Evolutionary conservation across 768 basidiomycete genomes (phyloP), one percentile per base, ranked within the genome.

Genomic region (Coprinopsis marcescibilis): DNA sequence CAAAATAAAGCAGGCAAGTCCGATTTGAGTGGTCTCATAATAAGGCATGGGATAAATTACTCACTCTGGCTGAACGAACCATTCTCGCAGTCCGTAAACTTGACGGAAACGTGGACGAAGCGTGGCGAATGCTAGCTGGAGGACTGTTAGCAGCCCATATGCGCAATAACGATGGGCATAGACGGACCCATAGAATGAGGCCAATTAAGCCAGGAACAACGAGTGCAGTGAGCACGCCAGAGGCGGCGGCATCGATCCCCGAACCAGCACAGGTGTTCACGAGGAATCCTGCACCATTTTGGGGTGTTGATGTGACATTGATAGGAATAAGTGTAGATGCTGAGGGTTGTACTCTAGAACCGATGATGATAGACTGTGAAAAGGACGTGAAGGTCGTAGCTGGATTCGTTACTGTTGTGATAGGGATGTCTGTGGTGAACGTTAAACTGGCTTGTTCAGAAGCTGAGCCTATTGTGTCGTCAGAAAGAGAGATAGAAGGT

Each of bases 11-110:
- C 29, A 45, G 19, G n/a, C 17, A 41, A 41, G 25, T 21, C 21
- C 15, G 26, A 26, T 30, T 21, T 4, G n/a, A 29, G 14, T 13
- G 20, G 17, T 40, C 33, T 13, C 21, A 25, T 15, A 24, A 10
- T 10, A 42, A 49, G 33, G 41, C 2, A n/a, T n/a, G n/a, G 30
- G 34, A 33, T 14, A 15, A n/a, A 15, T 42, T 2, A 72, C 81
- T 65, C 59, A 89, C 85, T 77, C 75, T 62, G 71, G 76, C 37
- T 76, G 78, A 13, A 82, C 73, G 60, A 89, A 89, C 86, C 86
- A 89, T 58, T 87, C 84, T 57, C 86, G 68, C 39, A 83, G 60
- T 15, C 68, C 82, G 54, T 88, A 89, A 12, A 89, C 58, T 66
- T 87, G 82, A 46, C 85, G 76, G 55, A 78, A 81, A 45, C 74